Conservation (phyloP, 2,329 filamentous ascomycete species). For the Drechslerella stenobrocha region DNA sequence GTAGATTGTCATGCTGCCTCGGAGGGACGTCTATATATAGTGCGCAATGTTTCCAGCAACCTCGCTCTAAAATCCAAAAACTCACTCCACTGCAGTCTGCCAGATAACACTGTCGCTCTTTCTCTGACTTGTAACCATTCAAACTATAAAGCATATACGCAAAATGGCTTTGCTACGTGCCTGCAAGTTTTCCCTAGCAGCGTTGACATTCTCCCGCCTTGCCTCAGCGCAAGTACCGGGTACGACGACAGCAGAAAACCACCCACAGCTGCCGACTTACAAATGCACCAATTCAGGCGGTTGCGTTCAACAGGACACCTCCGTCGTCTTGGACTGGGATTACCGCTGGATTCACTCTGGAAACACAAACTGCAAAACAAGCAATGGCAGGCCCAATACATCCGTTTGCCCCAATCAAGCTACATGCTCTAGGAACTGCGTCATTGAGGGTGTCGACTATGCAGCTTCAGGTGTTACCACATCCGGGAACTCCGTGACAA, state of each 20-base stretch:
- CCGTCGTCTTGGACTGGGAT: conserved; percentile 56
- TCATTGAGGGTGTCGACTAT: conserved; percentile 36
- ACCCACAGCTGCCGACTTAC: conserved; percentile 56
- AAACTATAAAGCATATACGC: no score
- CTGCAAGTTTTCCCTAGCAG: conserved; percentile 18
- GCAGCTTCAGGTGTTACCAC: conserved; percentile 44
- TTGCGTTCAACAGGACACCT: conserved; percentile 55
- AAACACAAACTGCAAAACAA: conserved; percentile 20
- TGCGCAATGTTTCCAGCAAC: no score
- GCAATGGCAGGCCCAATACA: conserved; percentile 7
- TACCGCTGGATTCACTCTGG: conserved; percentile 55
- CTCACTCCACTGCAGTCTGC: no score
- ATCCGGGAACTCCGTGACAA: conserved; percentile 48
- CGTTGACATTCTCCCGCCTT: conserved; percentile 24
- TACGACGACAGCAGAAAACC: conserved; percentile 53
- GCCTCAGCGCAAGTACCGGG: conserved; percentile 20
- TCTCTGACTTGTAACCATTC: no score
- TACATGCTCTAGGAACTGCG: conserved; percentile 27
- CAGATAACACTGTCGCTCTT: no score
- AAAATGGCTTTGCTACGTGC: conserved; percentile 25
- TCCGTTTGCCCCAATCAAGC: conserved; percentile 30
- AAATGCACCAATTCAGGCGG: conserved; percentile 56
- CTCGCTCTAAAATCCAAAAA: no score
- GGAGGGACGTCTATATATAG: background rate
- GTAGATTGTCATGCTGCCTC: background rate